A percentile compares a stretch with the other conserved stretches of the same genome.
Conservation (phyloP, 129 eudicot genomes). For the Centrapalus pauciflorus region DNA sequence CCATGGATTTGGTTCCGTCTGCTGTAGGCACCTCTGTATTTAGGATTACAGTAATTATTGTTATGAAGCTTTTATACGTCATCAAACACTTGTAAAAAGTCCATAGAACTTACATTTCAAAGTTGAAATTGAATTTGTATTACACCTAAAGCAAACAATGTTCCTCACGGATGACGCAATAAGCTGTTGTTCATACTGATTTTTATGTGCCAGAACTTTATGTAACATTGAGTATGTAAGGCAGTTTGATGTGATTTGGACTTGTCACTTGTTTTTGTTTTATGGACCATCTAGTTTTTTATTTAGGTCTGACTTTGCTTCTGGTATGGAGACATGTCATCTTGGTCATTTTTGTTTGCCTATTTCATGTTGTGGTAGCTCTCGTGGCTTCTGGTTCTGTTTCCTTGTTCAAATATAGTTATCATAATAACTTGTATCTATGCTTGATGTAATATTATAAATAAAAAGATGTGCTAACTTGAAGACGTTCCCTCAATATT, state of each 20-base stretch:
- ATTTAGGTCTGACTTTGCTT: not conserved
- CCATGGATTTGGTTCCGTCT: not conserved
- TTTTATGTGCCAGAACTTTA: not conserved
- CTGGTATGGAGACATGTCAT: not conserved
- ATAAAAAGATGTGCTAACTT: not conserved
- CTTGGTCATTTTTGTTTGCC: not conserved
- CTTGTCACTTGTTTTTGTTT: not conserved
- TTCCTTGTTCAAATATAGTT: not conserved
- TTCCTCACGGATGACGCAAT: not conserved
- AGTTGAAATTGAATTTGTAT: not conserved
- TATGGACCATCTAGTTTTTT: not conserved
- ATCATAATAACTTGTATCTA: not conserved
- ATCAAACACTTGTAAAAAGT: not conserved
- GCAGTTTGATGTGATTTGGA: not conserved
- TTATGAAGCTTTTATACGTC: not conserved
- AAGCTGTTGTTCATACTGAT: not conserved
- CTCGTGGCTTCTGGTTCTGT: not conserved
- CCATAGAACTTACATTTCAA: not conserved
- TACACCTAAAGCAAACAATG: not conserved
- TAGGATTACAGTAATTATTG: not conserved
- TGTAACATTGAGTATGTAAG: not conserved
- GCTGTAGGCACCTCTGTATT: not conserved
- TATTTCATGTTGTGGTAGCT: not conserved
- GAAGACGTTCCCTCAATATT: not conserved
- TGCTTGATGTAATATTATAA: not conserved